Evolutionary conservation across 1,284 basidiomycete species (phyloP).

Genomic region (Ustilago trichophora): DNA sequence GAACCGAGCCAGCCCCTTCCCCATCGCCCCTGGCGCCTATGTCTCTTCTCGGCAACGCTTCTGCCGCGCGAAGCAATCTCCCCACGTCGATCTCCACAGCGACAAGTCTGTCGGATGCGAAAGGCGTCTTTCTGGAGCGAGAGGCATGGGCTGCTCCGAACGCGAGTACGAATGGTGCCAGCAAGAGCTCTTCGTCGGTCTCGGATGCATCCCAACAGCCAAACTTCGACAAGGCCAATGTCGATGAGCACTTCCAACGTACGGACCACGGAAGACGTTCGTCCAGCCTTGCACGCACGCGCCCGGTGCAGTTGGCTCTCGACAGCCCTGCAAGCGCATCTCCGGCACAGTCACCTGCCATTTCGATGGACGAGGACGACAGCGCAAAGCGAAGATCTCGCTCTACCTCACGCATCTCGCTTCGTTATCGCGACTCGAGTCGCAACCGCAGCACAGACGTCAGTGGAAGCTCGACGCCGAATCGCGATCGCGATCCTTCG

Average conservation of each 20-base stretch:
- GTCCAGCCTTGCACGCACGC: slow-evolving; percentile 37
- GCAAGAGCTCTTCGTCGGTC: not conserved
- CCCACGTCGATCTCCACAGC: not conserved
- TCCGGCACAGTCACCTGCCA: slow-evolving; percentile 10
- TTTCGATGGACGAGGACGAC: slow-evolving; percentile 11
- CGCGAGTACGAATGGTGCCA: not conserved
- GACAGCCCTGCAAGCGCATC: slow-evolving; percentile 21
- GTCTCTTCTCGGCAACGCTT: not conserved
- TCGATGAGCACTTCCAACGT: slow-evolving; percentile 13
- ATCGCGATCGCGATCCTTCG: slow-evolving; percentile 27
- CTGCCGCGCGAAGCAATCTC: not conserved
- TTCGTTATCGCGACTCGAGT: slow-evolving; percentile 28
- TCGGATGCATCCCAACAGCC: not conserved
- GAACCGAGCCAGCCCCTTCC: not conserved
- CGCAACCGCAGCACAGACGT: slow-evolving; percentile 37
- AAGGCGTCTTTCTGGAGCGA: slow-evolving; percentile 6
- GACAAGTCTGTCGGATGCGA: not conserved
- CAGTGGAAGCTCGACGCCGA: slow-evolving; percentile 40
- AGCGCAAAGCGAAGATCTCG: slow-evolving; percentile 27
- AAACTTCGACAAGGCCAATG: slow-evolving; percentile 16
- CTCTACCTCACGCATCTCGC: slow-evolving; percentile 32
- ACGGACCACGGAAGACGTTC: slow-evolving; percentile 27
- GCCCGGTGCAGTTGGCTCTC: slow-evolving; percentile 17
- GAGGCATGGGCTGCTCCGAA: not conserved
- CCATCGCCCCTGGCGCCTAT: not conserved